Base-by-base conservation (phyloP, 1,139 yeast genomes). In the Zygosaccharomyces sapae region DNA sequence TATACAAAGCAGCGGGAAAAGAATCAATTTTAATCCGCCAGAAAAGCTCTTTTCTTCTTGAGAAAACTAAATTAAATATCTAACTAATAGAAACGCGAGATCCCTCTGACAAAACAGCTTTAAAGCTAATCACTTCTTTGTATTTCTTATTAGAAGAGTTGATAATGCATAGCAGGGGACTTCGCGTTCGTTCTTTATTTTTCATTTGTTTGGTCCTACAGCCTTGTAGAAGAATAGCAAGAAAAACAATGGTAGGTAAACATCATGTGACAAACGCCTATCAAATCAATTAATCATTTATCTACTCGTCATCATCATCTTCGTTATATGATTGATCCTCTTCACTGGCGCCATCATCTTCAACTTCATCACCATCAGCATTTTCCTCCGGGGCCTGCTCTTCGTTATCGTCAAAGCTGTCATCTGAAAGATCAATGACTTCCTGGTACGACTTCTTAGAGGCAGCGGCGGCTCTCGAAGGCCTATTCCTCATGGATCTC, bases 331-430 rank as follows among this genome's bases (percentile, higher is more conserved):
- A 59, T 7, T 44, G 61, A 33, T 57, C 63, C 5, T 12, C 38
- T 20, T 20, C 31, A 37, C 13, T 6, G 4, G 62, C 59, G 12
- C 46, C 55, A 10, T 46, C 18, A n/a, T 37, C 40, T 13, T 18
- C 29, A 13, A 5, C 20, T 12, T n/a, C 24, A n/a, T 18, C 29
- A 13, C 10, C 20, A 25, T n/a, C 24, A n/a, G 8, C 57, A 8
- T 52, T 55, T 4, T 47, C 58, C 9, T 27, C 31, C 5, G n/a
- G 12, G 12, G 31, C 19, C 20, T 37, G 30, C 22, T 19, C 16
- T 18, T 57, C 63, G 18, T 56, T 63, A 12, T 61, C 66, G 5
- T 55, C 53, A 36, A 56, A 62, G 42, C 64, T 58, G 40, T 60
- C 62, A 42, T 59, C 67, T 1, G 66, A 62, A n/a, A 61, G 37